Conservation (phyloP, 345 rosid species). For the Toxicodendron radicans region DNA sequence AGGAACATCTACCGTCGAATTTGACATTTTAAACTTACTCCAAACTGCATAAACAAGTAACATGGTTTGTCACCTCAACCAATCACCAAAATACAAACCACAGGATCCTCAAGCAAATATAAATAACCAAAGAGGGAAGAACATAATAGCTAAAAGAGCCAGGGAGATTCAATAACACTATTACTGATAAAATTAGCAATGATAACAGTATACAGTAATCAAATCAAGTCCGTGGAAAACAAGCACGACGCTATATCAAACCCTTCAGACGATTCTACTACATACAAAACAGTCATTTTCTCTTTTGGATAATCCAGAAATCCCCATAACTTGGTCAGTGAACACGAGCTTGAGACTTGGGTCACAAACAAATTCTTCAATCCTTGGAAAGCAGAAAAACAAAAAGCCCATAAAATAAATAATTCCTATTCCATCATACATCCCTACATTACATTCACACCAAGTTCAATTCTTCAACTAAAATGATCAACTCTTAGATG, state of each 20-base stretch:
- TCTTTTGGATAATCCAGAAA: neutral
- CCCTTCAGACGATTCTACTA: neutral
- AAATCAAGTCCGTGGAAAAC: neutral
- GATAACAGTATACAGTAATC: neutral
- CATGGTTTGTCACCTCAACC: neutral
- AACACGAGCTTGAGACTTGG: neutral
- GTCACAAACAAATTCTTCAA: neutral
- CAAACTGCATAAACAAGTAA: slow-evolving; percentile 15
- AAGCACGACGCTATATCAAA: neutral
- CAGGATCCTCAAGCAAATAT: neutral
- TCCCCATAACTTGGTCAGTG: neutral
- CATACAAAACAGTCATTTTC: neutral
- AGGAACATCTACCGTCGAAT: slow-evolving; percentile 45
- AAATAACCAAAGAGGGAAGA: neutral
- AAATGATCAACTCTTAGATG: neutral
- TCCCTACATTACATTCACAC: neutral
- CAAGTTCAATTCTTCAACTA: neutral
- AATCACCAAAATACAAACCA: neutral
- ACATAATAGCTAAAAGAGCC: neutral
- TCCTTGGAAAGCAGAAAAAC: neutral
- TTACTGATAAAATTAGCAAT: too few species aligned
- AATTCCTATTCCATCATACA: neutral
- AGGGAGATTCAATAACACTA: neutral
- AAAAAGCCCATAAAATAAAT: neutral
- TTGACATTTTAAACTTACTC: slow-evolving; percentile 46